These are phyloP conservation scores for Alternaria triticina DNA, from an alignment of 2,329 filamentous ascomycete genomes.

Conservation along the genomic window DNA sequence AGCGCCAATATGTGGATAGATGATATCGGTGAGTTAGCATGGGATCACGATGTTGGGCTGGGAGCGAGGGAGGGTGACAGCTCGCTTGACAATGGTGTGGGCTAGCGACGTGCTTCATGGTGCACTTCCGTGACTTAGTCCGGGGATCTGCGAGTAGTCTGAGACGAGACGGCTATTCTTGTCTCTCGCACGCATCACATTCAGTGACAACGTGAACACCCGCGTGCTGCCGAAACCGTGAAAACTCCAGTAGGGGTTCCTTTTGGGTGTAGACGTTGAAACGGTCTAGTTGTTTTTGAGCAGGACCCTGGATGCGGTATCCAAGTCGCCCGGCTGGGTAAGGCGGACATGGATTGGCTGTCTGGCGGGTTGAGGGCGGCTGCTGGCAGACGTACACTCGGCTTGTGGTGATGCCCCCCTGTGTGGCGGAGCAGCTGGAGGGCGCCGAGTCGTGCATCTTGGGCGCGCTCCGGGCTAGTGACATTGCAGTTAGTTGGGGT, in stretches of 20 bases:
- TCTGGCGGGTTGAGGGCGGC: not conserved
- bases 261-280: not conserved
- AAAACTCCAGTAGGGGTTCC: not conserved
- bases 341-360: not conserved
- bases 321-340: not conserved
- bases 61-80: not conserved
- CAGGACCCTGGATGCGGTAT: not conserved
- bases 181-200: not conserved
- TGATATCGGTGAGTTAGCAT: constrained; percentile 2
- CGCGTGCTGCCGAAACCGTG: not conserved
- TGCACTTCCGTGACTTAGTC: not conserved
- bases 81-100: constrained; percentile 1
- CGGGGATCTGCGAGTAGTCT: constrained; percentile 1
- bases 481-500: not conserved
- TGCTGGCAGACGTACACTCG: not conserved
- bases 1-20: constrained; percentile 7
- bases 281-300: not conserved
- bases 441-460: constrained; percentile 6
- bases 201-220: not conserved
- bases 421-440: constrained; percentile 1
- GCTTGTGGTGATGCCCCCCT: not conserved
- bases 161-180: constrained; percentile 1
- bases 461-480: not conserved
- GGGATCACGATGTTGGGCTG: not conserved
- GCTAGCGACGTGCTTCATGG: not conserved